A percentile compares a stretch with the other conserved stretches of the same genome.
Conservation (phyloP, 2,329 filamentous ascomycete genomes). For the Diaporthe nobilis region DNA sequence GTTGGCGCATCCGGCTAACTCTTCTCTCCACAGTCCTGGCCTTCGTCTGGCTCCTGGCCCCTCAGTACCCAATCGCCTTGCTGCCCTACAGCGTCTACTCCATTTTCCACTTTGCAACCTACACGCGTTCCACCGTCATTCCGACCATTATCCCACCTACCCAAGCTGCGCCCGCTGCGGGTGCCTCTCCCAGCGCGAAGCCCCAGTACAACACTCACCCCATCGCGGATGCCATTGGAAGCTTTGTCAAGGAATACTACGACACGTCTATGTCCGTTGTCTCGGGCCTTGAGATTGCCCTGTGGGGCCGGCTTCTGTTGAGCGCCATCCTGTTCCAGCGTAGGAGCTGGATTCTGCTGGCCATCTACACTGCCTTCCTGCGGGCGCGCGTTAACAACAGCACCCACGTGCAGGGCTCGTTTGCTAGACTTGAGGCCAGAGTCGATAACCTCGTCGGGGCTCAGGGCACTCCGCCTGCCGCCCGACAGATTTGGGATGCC, state of each 20-base stretch:
- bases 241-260: constrained; percentile 98
- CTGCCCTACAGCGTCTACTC: constrained; percentile 98
- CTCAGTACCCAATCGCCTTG: constrained; percentile 90
- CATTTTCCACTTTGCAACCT: constrained; percentile 97
- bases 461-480: constrained; percentile 86
- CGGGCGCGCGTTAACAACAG: constrained; percentile 92
- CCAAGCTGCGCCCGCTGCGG: constrained; percentile 65
- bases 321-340: constrained; percentile 90
- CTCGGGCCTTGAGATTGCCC: constrained; percentile 85
- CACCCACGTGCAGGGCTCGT: constrained; percentile 89
- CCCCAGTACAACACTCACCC: constrained; percentile 68
- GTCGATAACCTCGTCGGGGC: constrained; percentile 87
- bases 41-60: constrained; percentile 92
- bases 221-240: constrained; percentile 85
- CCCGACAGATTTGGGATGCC: constrained; percentile 83
- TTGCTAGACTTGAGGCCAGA: constrained; percentile 79
- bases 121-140: constrained; percentile 93
- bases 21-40: constrained; percentile 78
- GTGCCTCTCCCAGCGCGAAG: constrained; percentile 70
- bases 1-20: constrained; percentile 42
- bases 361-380: constrained; percentile 91
- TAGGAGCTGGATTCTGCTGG: constrained; percentile 90
- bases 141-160: constrained; percentile 83
- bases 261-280: constrained; percentile 96
- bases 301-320: constrained; percentile 87